Base-by-base conservation (phyloP, 371 early-diverging fungal genomes). In the Haplosporangium sp. region DNA sequence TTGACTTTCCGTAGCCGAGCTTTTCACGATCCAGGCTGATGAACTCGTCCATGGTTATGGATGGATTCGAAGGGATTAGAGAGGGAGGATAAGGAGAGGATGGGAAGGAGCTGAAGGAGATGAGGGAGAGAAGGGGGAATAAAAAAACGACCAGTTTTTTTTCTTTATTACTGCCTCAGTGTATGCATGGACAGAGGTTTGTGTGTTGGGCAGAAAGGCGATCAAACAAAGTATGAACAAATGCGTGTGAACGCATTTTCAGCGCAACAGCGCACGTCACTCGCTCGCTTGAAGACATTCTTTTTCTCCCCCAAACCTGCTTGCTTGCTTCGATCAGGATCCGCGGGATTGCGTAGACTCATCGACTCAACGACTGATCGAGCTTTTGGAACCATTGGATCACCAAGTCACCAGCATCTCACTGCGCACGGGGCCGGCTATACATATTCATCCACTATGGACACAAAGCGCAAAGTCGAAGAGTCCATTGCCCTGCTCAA, bases 401-500 rank as follows among this genome's bases (percentile, higher is more conserved):
- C n/a, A n/a, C n/a, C n/a, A n/a, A n/a, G n/a, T n/a, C n/a, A n/a
- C n/a, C n/a, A n/a, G n/a, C n/a, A n/a, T n/a, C n/a, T n/a, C n/a
- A n/a, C n/a, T n/a, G 6, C 23, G n/a, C 40, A 29, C 37, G n/a
- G 20, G 29, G n/a, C 20, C 62, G 52, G n/a, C 13, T n/a, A 43
- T 18, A 36, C 55, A 20, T 20, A 14, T 9, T 41, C 43, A 29
- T 38, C 55, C 46, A 16, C 36, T 23, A 62, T 63, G 70, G 71
- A 70, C 21, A 46, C 71, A 3, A 79, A 72, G 59, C 65, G 73
- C 41, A 79, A 79, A 62, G 54, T 79, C 36, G 80, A 79, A 5
- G 69, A 79, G 59, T 79, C 80, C 1, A 38, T 79, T 42, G 73
- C 80, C 0, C 54, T 79, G 11, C 80, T 79, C 55, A 79, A 79